Conservation (phyloP, 2,329 filamentous ascomycete species). For the Scedosporium aurantiacum region DNA sequence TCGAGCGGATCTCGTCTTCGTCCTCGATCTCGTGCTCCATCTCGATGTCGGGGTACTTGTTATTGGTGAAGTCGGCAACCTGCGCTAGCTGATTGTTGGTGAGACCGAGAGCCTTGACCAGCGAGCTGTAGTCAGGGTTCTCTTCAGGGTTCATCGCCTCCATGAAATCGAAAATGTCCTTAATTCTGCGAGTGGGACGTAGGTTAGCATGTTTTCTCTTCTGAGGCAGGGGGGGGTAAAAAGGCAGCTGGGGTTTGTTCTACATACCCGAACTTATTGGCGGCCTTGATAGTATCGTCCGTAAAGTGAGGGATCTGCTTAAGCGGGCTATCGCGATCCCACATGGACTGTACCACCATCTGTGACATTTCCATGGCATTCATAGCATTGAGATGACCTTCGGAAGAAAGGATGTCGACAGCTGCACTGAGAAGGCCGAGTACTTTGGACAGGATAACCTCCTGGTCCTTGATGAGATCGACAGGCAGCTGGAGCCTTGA, state of each 20-base stretch:
- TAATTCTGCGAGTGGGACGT: slow-evolving; percentile 46
- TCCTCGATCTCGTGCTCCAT: slow-evolving; percentile 82
- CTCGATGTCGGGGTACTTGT: slow-evolving; percentile 91
- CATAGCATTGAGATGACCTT: slow-evolving; percentile 94
- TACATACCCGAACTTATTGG: slow-evolving; percentile 64
- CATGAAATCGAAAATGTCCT: slow-evolving; percentile 96
- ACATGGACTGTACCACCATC: slow-evolving; percentile 98
- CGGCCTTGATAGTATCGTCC: slow-evolving; percentile 69
- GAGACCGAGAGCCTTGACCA: slow-evolving; percentile 70
- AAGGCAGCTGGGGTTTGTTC: background rate
- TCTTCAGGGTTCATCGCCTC: slow-evolving; percentile 96
- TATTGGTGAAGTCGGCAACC: slow-evolving; percentile 90
- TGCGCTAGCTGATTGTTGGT: slow-evolving; percentile 73
- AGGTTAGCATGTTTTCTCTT: slow-evolving; percentile 18
- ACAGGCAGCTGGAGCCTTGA: slow-evolving; percentile 93
- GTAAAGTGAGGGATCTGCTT: slow-evolving; percentile 97
- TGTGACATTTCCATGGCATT: slow-evolving; percentile 98
- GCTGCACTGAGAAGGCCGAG: slow-evolving; percentile 81
- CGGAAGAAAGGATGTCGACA: slow-evolving; percentile 90
- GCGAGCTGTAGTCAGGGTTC: slow-evolving; percentile 66
- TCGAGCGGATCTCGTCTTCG: slow-evolving; percentile 65
- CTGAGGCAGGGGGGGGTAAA: background rate
- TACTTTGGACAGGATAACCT: slow-evolving; percentile 73
- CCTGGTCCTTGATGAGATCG: slow-evolving; percentile 92
- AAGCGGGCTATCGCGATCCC: slow-evolving; percentile 91